Evolutionary conservation across 1,139 yeast species (phyloP).

Genomic region (Lodderomyces jiufengensis): DNA sequence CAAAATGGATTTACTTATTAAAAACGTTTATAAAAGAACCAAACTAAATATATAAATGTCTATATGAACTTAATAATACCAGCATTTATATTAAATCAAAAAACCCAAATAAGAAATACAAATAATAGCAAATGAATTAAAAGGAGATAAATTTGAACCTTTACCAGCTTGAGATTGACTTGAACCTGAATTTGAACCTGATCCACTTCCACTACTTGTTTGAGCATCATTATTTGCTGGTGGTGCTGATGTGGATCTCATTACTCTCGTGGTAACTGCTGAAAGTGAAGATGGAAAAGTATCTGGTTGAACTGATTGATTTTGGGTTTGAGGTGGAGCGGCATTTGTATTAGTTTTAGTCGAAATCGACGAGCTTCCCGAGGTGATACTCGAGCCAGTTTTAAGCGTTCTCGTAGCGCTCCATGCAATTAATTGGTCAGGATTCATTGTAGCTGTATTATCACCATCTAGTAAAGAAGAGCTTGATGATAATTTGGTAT

Average conservation of each 20-base stretch:
- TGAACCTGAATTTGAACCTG: too few species aligned
- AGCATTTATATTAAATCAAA: constrained; percentile 1
- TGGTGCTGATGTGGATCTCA: constrained; percentile 9
- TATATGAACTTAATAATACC: too few species aligned
- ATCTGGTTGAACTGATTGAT: not conserved
- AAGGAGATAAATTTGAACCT: not conserved
- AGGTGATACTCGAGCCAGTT: constrained; percentile 11
- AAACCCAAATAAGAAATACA: constrained; percentile 1
- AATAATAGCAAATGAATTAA: constrained; percentile 1
- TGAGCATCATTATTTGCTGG: constrained; percentile 1
- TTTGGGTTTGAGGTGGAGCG: too few species aligned
- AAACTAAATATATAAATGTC: too few species aligned
- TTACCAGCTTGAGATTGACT: constrained; percentile 4
- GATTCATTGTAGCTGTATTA: constrained; percentile 12
- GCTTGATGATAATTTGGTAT: constrained; percentile 5
- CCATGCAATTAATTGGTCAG: constrained; percentile 11
- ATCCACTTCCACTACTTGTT: constrained; percentile 2
- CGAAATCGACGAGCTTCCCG: constrained; percentile 3
- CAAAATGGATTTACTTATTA: too few species aligned
- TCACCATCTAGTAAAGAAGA: constrained; percentile 5
- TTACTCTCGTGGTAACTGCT: constrained; percentile 13
- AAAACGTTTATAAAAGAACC: too few species aligned
- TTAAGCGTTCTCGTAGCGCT: constrained; percentile 3
- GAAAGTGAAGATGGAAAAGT: constrained; percentile 6
- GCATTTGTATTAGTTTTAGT: constrained; percentile 1